These are phyloP conservation scores for Arthrobotrys pseudoclavata DNA, from an alignment of 2,329 filamentous ascomycete species.

Conservation along the genomic window DNA sequence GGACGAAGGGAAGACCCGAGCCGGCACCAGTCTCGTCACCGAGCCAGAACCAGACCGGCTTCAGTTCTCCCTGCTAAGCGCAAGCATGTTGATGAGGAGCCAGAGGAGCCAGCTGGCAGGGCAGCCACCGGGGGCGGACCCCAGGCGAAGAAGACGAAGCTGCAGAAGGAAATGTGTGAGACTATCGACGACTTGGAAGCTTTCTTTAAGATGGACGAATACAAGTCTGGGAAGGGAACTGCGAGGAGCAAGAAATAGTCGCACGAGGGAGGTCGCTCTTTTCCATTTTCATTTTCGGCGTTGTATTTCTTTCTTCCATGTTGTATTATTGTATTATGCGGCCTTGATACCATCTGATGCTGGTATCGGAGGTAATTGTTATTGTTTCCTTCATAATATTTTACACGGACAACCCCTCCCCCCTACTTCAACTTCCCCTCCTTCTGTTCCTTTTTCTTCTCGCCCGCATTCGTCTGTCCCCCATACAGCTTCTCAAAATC, in stretches of 20 bases:
- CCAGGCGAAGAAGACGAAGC: neutral
- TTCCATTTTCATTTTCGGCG: neutral
- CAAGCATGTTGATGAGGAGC: neutral
- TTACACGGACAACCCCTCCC: neutral
- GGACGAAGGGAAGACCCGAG: no score
- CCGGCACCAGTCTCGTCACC: neutral
- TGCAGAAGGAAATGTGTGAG: constrained; percentile 3
- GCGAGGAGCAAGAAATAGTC: neutral
- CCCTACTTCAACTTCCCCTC: neutral
- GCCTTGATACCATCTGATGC: neutral
- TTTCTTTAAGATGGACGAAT: constrained; percentile 17
- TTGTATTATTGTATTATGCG: neutral
- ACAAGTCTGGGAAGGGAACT: neutral
- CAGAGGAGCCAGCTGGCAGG: neutral
- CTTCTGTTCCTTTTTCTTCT: constrained; percentile 14
- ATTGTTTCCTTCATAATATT: neutral
- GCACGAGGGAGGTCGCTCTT: neutral
- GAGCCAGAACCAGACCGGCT: no score
- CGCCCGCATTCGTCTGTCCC: constrained; percentile 43
- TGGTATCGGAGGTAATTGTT: neutral
- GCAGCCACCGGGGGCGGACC: no score
- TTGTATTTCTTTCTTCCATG: neutral
- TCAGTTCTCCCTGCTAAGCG: neutral
- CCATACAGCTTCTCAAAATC: constrained; percentile 53
- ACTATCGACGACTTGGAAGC: constrained; percentile 31